These are phyloP conservation scores for Sonneratia alba DNA, from an alignment of 345 rosid species.

Conservation along the genomic window DNA sequence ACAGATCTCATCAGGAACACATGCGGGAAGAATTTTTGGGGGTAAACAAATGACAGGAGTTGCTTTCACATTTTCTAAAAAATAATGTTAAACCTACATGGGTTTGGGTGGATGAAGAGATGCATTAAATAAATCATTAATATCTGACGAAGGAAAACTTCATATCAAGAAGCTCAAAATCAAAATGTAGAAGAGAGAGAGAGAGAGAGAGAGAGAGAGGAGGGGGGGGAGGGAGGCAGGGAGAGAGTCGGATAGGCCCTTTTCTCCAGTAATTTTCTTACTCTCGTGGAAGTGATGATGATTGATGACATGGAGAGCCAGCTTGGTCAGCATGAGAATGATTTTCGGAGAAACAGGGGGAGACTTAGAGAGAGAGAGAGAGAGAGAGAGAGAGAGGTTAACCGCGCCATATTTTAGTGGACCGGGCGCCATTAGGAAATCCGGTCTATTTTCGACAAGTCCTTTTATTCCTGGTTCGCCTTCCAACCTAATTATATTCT, in stretches of 20 bases:
- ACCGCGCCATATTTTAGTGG: slow-evolving; percentile 2
- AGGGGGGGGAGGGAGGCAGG: no score
- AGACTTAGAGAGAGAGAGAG: background rate
- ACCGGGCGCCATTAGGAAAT: background rate
- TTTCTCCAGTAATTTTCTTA: no score
- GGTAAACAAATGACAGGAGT: background rate
- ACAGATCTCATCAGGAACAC: background rate
- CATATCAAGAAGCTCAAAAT: background rate
- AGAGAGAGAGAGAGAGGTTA: background rate
- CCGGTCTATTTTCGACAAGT: background rate
- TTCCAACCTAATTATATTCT: no score
- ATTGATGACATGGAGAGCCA: slow-evolving; percentile 1
- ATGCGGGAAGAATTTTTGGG: background rate
- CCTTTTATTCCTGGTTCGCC: no score
- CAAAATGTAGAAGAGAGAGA: background rate
- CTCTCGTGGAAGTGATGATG: background rate
- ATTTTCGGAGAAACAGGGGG: background rate
- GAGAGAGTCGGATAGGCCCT: background rate
- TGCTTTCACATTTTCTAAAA: background rate
- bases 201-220: background rate
- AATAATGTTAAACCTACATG: background rate
- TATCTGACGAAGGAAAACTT: background rate
- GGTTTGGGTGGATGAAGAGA: background rate
- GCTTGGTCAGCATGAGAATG: background rate
- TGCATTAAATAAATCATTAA: background rate